Conservation (phyloP, 768 basidiomycete species). For the Pholiota microspora region DNA sequence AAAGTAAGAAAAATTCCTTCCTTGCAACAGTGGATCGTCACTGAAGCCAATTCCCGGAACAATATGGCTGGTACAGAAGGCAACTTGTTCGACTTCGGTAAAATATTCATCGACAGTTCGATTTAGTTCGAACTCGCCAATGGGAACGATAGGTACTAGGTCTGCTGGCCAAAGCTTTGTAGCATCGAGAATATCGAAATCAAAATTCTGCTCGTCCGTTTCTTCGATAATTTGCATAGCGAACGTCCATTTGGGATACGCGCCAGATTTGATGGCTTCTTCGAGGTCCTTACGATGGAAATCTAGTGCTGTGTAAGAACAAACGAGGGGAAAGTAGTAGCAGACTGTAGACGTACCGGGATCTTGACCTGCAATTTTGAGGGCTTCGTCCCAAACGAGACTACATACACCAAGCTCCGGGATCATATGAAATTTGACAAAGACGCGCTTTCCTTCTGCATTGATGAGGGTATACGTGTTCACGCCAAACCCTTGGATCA, state of each 20-base stretch:
- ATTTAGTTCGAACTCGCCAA: slow-evolving; percentile 73
- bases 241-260: slow-evolving; percentile 76
- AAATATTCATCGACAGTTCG: slow-evolving; percentile 74
- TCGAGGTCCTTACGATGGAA: slow-evolving; percentile 86
- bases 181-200: slow-evolving; percentile 85
- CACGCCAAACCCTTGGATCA: slow-evolving; percentile 90
- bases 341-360: slow-evolving; percentile 44
- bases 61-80: slow-evolving; percentile 78
- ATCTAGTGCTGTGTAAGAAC: slow-evolving; percentile 35
- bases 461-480: slow-evolving; percentile 83
- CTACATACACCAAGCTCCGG: slow-evolving; percentile 83
- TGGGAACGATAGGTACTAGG: slow-evolving; percentile 68
- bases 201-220: slow-evolving; percentile 74
- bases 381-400: slow-evolving; percentile 86
- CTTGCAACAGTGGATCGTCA: slow-evolving; percentile 79
- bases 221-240: slow-evolving; percentile 74
- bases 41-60: slow-evolving; percentile 71
- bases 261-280: slow-evolving; percentile 76
- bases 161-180: slow-evolving; percentile 89
- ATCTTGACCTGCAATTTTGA: slow-evolving; percentile 82
- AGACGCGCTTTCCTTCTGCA: slow-evolving; percentile 59
- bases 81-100: slow-evolving; percentile 85
- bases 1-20: slow-evolving; percentile 84
- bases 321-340: background rate
- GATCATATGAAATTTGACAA: slow-evolving; percentile 88